Conservation (phyloP, 1,284 basidiomycete genomes). For the Xerocomus cyaneibrunnescens region DNA sequence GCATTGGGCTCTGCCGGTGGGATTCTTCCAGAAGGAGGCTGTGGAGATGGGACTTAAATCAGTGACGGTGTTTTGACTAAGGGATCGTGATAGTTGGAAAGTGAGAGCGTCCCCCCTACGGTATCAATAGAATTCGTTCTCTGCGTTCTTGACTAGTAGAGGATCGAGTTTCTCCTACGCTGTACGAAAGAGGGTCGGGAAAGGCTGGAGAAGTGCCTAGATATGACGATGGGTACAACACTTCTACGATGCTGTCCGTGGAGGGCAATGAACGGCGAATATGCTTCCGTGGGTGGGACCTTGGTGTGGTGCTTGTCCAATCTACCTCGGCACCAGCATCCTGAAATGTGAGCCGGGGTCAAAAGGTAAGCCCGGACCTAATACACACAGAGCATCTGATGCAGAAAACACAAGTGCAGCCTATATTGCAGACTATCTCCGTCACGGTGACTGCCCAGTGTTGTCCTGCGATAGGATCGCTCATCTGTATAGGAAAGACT, state of each 20-base stretch:
- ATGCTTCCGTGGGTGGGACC: conserved; percentile 5
- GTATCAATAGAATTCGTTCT: background rate
- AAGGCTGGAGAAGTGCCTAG: conserved; percentile 6
- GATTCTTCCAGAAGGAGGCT: conserved; percentile 2
- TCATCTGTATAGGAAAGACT: background rate
- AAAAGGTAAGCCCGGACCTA: background rate
- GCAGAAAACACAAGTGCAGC: conserved; percentile 18
- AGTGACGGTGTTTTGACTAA: conserved; percentile 8
- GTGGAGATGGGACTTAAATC: conserved; percentile 9
- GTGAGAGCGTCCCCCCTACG: background rate
- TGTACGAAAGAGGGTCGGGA: conserved; percentile 24
- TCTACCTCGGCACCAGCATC: background rate
- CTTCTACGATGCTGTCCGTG: conserved; percentile 20
- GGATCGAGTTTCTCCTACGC: background rate
- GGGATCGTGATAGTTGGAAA: background rate
- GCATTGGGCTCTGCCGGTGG: background rate
- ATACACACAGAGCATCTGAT: conserved; percentile 3
- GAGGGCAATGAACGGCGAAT: conserved; percentile 17
- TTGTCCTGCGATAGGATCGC: conserved; percentile 1
- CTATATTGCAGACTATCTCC: conserved; percentile 6
- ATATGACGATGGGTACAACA: conserved; percentile 26
- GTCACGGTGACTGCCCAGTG: conserved; percentile 14
- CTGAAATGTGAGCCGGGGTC: conserved; percentile 8
- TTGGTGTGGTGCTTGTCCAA: background rate
- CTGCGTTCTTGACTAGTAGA: background rate